Evolutionary conservation across 345 rosid species (phyloP).

Genomic region (Eutrema heterophyllum): DNA sequence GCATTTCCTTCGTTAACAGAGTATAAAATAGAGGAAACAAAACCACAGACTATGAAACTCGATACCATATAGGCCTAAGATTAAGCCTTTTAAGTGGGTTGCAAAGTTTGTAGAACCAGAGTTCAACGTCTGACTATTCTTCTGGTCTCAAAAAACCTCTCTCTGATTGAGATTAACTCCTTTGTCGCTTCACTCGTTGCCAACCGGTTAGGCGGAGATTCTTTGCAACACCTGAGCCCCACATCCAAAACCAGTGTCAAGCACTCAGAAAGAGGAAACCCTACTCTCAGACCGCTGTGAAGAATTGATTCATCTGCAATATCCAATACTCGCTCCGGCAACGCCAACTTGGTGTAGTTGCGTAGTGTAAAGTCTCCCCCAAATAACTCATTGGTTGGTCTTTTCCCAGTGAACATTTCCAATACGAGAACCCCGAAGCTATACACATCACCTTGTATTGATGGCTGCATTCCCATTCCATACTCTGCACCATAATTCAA

Average conservation of each 20-base stretch:
- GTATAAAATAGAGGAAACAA: neutral
- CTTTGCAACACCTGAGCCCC: slow-evolving; percentile 28
- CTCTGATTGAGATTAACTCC: slow-evolving; percentile 12
- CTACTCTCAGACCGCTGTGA: neutral
- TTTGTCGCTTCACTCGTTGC: slow-evolving; percentile 5
- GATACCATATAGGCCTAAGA: neutral
- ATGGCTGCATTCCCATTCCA: slow-evolving; percentile 31
- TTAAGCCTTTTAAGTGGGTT: neutral
- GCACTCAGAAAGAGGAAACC: neutral
- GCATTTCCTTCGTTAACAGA: neutral
- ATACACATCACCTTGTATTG: slow-evolving; percentile 13
- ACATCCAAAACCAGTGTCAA: neutral
- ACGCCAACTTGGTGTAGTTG: neutral
- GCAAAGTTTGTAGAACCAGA: neutral
- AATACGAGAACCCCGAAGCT: neutral
- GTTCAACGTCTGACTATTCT: neutral
- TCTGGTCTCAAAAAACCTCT: neutral
- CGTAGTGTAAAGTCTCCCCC: slow-evolving; percentile 8
- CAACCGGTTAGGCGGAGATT: slow-evolving; percentile 4
- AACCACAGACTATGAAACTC: neutral
- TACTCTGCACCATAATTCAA: slow-evolving; percentile 21
- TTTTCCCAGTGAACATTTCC: slow-evolving; percentile 4
- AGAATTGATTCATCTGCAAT: slow-evolving; percentile 9
- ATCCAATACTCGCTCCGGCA: neutral
- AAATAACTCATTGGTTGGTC: slow-evolving; percentile 28